Percentiles rank a stretch among this genome's conserved stretches.
phyloP scores from a whole-genome alignment of 441 rosid species.

The Erysimum cheiri region DNA sequence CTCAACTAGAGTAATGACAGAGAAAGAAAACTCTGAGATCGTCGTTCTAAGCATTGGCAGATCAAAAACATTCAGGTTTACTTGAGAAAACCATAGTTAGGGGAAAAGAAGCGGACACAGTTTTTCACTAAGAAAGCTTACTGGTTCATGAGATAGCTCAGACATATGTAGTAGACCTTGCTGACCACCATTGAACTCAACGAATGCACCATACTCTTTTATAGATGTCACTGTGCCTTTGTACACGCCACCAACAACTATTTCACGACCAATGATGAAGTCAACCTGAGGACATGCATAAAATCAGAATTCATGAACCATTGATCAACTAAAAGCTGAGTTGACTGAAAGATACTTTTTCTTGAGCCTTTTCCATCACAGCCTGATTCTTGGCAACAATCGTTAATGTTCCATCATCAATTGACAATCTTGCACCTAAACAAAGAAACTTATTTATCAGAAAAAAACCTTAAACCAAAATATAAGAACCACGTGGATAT shows the following conservation, averaged over 20 bases:
- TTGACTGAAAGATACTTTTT: slow-evolving; percentile 62
- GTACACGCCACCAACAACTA: slow-evolving; percentile 85
- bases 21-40: slow-evolving; percentile 2
- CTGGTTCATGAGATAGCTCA: slow-evolving; percentile 93
- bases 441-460: slow-evolving; percentile 11
- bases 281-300: slow-evolving; percentile 64
- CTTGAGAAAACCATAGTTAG: slow-evolving; percentile 5
- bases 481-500: slow-evolving; percentile 7
- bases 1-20: slow-evolving; percentile 7
- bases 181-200: slow-evolving; percentile 97
- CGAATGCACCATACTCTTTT: slow-evolving; percentile 97
- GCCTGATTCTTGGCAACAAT: slow-evolving; percentile 80
- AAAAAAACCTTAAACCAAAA: slow-evolving; percentile 7
- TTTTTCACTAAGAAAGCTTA: slow-evolving; percentile 46
- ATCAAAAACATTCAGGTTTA: background rate
- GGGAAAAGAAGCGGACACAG: slow-evolving; percentile 8
- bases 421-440: slow-evolving; percentile 78
- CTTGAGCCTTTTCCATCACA: slow-evolving; percentile 82
- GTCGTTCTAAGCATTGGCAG: background rate
- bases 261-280: slow-evolving; percentile 80
- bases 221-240: slow-evolving; percentile 89
- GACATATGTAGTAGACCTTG: slow-evolving; percentile 93
- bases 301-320: slow-evolving; percentile 23
- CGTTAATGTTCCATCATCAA: slow-evolving; percentile 82
- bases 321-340: slow-evolving; percentile 12